Conservation (phyloP, 257 asterid species). For the Nicotiana undulata region DNA sequence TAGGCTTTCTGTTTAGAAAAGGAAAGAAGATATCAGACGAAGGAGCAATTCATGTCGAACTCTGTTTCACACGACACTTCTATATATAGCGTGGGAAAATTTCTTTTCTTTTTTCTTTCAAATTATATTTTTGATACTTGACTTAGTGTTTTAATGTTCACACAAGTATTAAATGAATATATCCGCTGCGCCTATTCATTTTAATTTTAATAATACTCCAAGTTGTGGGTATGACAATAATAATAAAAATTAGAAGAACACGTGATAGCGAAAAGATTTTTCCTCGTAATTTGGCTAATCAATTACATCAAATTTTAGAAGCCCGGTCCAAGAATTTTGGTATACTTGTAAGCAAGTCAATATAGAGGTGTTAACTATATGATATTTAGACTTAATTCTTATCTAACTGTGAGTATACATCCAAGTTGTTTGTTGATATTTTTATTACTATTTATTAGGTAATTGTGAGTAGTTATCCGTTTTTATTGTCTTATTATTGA, state of each 20-base stretch:
- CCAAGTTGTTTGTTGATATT: neutral
- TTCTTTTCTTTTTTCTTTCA: neutral
- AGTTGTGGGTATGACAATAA: neutral
- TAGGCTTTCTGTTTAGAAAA: neutral
- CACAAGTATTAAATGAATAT: conserved; percentile 23
- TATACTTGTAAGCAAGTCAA: neutral
- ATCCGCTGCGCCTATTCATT: neutral
- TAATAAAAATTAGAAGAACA: conserved; percentile 34
- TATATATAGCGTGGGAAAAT: conserved; percentile 25
- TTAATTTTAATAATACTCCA: neutral
- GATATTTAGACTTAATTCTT: neutral
- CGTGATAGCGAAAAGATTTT: conserved; percentile 48
- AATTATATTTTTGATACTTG: neutral
- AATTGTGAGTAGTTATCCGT: neutral
- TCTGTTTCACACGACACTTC: neutral
- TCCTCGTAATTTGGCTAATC: conserved; percentile 15
- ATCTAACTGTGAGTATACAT: neutral
- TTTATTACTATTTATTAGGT: too few species aligned
- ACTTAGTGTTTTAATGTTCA: neutral
- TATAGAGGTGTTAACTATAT: neutral
- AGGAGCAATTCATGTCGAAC: neutral
- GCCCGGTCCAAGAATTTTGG: neutral
- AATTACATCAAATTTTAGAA: neutral
- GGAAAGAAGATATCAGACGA: conserved; percentile 8
- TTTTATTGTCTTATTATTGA: neutral